Evolutionary conservation across 164 flowering plant species (phyloP), one percentile per base, ranked within the genome.

Genomic region (Akebia trifoliata): DNA sequence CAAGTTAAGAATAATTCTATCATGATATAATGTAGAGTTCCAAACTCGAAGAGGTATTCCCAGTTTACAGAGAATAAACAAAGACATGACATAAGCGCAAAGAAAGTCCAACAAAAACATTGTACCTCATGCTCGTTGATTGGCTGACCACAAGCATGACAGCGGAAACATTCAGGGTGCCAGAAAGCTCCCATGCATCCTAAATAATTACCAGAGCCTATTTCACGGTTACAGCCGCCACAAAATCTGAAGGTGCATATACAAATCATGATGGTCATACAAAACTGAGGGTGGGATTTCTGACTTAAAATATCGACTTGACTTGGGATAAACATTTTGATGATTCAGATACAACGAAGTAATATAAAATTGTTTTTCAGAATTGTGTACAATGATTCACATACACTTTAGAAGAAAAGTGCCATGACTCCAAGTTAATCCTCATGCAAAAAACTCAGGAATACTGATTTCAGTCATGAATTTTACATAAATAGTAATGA

Each of bases 81-180:
- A n/a, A n/a, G n/a, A n/a, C n/a, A n/a, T n/a, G n/a, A n/a, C n/a
- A n/a, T n/a, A n/a, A n/a, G n/a, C n/a, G n/a, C n/a, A n/a, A n/a
- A n/a, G n/a, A n/a, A n/a, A n/a, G n/a, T n/a, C n/a, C n/a, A n/a
- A n/a, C n/a, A n/a, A n/a, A n/a, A n/a, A n/a, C n/a, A n/a, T n/a
- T n/a, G 25, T 76, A 92, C 98, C 97, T 93, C 94, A 56, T 69
- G 71, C 62, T 93, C 98, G 17, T 85, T 81, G 22, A 93, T 90
- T 14, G 89, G 88, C 40, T 59, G 52, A 55, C 74, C 56, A 69
- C 98, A 93, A 40, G 80, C 63, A 60, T 53, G 80, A 59, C 98
- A 93, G 36, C 88, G 29, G 58, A 93, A 87, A 71, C 98, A 93
- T 7, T 74, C 78, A 12, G 98, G 97, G 64, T 93, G 98, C 72